Percentiles rank a stretch among this genome's conserved stretches.
Evolutionary conservation across 306 rosid genomes (phyloP).

Genomic region (Lagenaria siceraria): DNA sequence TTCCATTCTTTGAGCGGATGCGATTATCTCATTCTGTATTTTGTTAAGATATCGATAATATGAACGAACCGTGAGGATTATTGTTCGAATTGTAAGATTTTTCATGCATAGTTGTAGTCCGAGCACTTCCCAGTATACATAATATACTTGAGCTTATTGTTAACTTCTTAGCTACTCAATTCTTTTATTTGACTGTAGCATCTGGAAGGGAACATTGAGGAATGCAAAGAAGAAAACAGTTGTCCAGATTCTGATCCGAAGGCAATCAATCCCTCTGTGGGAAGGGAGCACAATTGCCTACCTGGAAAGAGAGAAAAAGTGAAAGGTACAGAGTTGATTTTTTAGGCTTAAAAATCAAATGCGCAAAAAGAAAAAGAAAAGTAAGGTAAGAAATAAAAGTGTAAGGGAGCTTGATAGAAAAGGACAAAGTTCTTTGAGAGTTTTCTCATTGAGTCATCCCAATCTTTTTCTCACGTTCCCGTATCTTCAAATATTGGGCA

Average conservation of each 20-base stretch:
- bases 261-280: slow-evolving; percentile 18
- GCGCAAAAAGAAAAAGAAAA: not conserved
- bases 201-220: slow-evolving; percentile 35
- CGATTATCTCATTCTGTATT: not conserved
- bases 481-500: slow-evolving; percentile 19
- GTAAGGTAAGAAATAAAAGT: not conserved
- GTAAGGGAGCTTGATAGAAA: not conserved
- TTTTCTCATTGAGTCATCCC: slow-evolving; percentile 14
- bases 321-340: slow-evolving; percentile 39
- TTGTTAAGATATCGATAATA: not conserved
- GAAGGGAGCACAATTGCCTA: slow-evolving; percentile 24
- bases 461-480: slow-evolving; percentile 2
- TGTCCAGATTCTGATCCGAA: slow-evolving; percentile 50
- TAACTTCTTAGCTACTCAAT: not conserved
- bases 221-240: slow-evolving; percentile 45
- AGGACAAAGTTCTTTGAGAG: not conserved
- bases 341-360: slow-evolving; percentile 13
- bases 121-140: not conserved
- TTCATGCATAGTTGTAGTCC: not conserved
- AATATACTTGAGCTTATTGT: not conserved
- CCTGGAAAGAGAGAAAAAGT: slow-evolving; percentile 43
- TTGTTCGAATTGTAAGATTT: not conserved
- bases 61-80: not conserved
- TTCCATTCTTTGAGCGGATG: not conserved
- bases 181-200: slow-evolving; percentile 39